These are phyloP conservation scores for Apiospora malaysiana DNA, from an alignment of 2,329 filamentous ascomycete species.

Conservation along the genomic window DNA sequence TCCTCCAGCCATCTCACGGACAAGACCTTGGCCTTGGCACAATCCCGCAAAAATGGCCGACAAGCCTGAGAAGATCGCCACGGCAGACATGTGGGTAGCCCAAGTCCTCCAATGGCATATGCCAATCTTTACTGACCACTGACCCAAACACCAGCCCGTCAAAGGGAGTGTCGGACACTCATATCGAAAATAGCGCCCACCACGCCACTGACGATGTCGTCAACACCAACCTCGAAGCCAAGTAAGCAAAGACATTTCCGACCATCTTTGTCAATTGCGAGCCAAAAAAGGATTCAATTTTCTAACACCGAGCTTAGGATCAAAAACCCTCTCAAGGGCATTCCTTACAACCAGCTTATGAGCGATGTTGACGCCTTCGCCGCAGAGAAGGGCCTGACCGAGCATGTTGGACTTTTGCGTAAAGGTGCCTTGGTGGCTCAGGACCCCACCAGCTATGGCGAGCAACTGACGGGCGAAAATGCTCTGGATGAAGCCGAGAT, in stretches of 20 bases:
- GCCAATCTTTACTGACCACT: not conserved
- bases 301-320: constrained; percentile 40
- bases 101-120: not conserved
- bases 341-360: constrained; percentile 59
- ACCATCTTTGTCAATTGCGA: not conserved
- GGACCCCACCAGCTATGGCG: constrained; percentile 64
- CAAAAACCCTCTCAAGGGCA: constrained; percentile 53
- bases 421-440: constrained; percentile 79
- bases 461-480: constrained; percentile 61
- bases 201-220: constrained; percentile 43
- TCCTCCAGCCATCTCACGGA: not conserved
- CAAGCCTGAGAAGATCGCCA: constrained; percentile 12
- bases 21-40: constrained; percentile 18
- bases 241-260: constrained; percentile 39
- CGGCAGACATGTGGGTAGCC: constrained; percentile 7
- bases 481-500: constrained; percentile 67
- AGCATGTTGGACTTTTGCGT: constrained; percentile 63
- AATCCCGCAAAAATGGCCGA: constrained; percentile 15
- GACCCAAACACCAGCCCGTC: constrained; percentile 20
- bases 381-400: constrained; percentile 60
- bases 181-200: constrained; percentile 35
- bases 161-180: constrained; percentile 33
- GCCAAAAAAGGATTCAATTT: not conserved
- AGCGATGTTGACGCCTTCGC: constrained; percentile 66
- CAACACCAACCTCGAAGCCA: constrained; percentile 49